These are phyloP conservation scores for Pythium biforme DNA, from an alignment of 352 stramenopile species.

Conservation along the genomic window DNA sequence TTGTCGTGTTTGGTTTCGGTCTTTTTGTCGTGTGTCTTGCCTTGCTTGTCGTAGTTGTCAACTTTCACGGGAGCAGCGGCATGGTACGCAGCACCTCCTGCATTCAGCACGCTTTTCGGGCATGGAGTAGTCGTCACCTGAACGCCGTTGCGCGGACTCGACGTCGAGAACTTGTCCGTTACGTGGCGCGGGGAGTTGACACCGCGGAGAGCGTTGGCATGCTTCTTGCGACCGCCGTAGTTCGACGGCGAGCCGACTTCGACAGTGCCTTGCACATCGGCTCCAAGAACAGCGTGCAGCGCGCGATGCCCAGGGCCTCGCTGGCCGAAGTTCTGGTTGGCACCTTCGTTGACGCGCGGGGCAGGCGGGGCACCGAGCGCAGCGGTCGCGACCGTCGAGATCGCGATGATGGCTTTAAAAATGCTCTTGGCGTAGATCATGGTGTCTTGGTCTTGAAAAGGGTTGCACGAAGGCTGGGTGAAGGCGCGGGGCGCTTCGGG, in stretches of 20 bases:
- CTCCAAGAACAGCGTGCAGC: conserved; percentile 25
- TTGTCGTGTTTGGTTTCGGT: conserved; percentile 17
- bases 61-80: background rate
- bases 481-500: conserved; percentile 16
- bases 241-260: conserved; percentile 40
- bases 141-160: conserved; percentile 31
- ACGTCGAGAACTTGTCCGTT: conserved; percentile 39
- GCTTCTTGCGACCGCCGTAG: conserved; percentile 37
- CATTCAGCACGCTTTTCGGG: conserved; percentile 25
- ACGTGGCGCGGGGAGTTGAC: conserved; percentile 38
- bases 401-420: conserved; percentile 55
- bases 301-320: conserved; percentile 33
- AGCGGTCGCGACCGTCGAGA: conserved; percentile 43
- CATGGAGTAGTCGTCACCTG: conserved; percentile 20
- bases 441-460: conserved; percentile 23
- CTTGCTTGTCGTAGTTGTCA: conserved; percentile 4
- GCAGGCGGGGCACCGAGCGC: conserved; percentile 28
- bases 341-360: conserved; percentile 26
- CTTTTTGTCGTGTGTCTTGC: conserved; percentile 13
- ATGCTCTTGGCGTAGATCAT: conserved; percentile 66
- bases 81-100: background rate
- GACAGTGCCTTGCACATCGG: conserved; percentile 20
- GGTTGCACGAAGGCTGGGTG: conserved; percentile 22
- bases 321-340: conserved; percentile 21
- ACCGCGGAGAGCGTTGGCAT: conserved; percentile 33